phyloP scores from a whole-genome alignment of 2,329 filamentous ascomycete genomes.

The Trichoderma simmonsii region DNA sequence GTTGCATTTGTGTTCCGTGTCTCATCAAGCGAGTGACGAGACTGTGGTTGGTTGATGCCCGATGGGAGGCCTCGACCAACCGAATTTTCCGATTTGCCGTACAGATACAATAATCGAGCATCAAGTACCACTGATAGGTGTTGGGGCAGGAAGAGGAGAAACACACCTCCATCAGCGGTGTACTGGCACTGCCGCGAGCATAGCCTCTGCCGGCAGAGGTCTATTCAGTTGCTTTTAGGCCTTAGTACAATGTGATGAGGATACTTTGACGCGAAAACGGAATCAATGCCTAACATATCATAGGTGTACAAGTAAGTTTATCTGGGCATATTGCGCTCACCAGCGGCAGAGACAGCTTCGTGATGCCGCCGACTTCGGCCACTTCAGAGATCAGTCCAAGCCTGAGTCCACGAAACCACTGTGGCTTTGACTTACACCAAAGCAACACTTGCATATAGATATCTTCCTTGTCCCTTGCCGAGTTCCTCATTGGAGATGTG shows the following conservation, averaged over 20 bases:
- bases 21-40: neutral
- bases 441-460: too few relatives aligned
- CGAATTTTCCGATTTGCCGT: neutral
- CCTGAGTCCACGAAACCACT: too few relatives aligned
- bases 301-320: neutral
- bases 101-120: neutral
- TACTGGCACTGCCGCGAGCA: neutral
- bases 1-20: neutral
- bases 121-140: neutral
- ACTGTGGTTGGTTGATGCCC: neutral
- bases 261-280: neutral
- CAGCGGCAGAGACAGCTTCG: neutral
- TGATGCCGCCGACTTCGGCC: neutral
- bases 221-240: neutral
- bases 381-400: neutral
- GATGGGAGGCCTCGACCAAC: neutral
- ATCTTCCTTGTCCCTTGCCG: too few relatives aligned
- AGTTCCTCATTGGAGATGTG: too few relatives aligned
- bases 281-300: neutral
- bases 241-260: neutral
- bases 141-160: neutral
- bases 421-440: too few relatives aligned
- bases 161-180: neutral
- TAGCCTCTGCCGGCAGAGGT: neutral
- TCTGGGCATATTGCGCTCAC: neutral